Conservation (phyloP, 1,284 basidiomycete species). For the Hemileia vastatrix region DNA sequence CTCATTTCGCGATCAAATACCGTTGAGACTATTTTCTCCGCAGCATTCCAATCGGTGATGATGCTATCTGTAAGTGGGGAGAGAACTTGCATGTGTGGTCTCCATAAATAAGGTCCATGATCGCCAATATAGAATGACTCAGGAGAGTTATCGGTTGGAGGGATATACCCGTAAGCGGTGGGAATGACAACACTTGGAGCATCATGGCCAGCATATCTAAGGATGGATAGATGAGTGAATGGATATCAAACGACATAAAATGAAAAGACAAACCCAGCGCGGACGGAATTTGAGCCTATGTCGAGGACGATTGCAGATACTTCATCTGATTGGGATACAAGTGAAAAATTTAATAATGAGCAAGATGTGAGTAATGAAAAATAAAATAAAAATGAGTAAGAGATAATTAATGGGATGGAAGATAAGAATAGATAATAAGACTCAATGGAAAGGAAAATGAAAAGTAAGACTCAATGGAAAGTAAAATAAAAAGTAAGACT, state of each 20-base stretch:
- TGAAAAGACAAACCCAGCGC: conserved; percentile 59
- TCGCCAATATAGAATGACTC: conserved; percentile 75
- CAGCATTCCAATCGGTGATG: conserved; percentile 32
- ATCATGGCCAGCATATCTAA: conserved; percentile 83
- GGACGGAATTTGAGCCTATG: conserved; percentile 76
- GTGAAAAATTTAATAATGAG: neutral
- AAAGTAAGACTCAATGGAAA: too few species aligned
- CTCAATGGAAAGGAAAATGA: too few species aligned
- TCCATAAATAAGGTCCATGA: conserved; percentile 83
- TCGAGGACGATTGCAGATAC: conserved; percentile 93
- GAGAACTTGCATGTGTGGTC: conserved; percentile 71
- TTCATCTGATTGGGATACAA: conserved; percentile 55
- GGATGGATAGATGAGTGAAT: too few species aligned
- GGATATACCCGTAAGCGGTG: conserved; percentile 70
- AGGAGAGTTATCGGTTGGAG: conserved; percentile 41
- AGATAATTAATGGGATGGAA: too few species aligned
- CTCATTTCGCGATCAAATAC: conserved; percentile 18
- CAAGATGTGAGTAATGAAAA: too few species aligned
- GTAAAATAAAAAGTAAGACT: too few species aligned
- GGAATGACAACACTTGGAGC: conserved; percentile 85
- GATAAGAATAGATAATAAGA: too few species aligned
- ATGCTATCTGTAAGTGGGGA: conserved; percentile 79
- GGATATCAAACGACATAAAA: neutral
- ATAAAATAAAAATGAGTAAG: too few species aligned
- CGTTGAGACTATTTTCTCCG: conserved; percentile 3